Evolutionary conservation across 2,329 filamentous ascomycete species (phyloP).

Genomic region (Tolypocladium inflatum): DNA sequence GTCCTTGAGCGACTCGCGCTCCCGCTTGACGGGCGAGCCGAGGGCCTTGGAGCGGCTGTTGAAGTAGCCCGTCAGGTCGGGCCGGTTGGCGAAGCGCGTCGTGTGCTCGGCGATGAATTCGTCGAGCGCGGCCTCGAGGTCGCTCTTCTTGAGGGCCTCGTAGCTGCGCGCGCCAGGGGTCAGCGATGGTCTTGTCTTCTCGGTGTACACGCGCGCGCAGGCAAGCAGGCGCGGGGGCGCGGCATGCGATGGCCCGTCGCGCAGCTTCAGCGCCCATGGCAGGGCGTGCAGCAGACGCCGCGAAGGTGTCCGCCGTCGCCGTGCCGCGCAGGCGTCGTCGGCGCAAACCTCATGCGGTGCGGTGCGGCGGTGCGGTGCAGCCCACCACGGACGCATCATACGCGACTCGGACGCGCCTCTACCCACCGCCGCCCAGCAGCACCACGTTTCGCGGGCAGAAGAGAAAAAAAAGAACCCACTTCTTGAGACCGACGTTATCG

Average conservation of each 20-base stretch:
- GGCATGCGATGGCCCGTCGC: neutral
- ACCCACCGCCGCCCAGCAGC: neutral
- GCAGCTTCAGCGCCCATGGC: neutral
- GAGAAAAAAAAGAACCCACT: constrained; percentile 45
- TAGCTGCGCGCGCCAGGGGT: constrained; percentile 38
- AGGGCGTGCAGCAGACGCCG: neutral
- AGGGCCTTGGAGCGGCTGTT: constrained; percentile 50
- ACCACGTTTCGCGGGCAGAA: neutral
- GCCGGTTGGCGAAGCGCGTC: constrained; percentile 51
- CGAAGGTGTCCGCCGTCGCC: neutral
- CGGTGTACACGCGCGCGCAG: neutral
- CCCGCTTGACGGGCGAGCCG: constrained; percentile 53
- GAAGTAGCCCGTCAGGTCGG: constrained; percentile 66
- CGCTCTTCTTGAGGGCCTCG: constrained; percentile 64
- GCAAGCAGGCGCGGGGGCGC: neutral
- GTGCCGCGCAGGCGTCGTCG: neutral
- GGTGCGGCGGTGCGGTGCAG: neutral
- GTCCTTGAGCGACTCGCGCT: constrained; percentile 29
- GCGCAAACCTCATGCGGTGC: neutral
- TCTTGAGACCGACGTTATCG: constrained; percentile 56
- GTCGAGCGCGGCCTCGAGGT: constrained; percentile 69
- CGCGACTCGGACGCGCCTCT: neutral
- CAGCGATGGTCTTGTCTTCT: neutral
- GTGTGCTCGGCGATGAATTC: constrained; percentile 62
- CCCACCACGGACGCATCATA: neutral